Conservation (phyloP, 768 basidiomycete genomes). For the Trametes gibbosa region DNA sequence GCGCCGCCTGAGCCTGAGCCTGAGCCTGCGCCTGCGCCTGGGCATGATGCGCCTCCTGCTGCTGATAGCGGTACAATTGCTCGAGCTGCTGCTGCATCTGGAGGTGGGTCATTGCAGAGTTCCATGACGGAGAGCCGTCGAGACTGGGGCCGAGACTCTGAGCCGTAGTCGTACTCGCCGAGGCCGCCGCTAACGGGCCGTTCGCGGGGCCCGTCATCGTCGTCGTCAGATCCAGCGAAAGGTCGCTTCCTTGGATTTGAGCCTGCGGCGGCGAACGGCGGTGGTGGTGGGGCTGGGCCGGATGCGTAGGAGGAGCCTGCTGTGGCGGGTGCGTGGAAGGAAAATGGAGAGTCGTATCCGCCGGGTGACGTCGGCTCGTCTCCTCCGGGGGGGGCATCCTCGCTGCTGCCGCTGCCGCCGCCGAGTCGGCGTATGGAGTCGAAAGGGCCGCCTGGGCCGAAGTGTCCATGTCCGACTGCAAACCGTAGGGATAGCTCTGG, state of each 20-base stretch:
- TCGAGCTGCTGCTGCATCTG: constrained; percentile 42
- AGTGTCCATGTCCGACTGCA: constrained; percentile 29
- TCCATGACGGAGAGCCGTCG: constrained; percentile 83
- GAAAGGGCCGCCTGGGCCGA: constrained; percentile 33
- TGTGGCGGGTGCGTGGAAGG: constrained; percentile 67
- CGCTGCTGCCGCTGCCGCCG: constrained; percentile 26
- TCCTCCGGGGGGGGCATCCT: constrained; percentile 23
- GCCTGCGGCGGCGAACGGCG: constrained; percentile 23
- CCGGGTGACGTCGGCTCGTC: constrained; percentile 32
- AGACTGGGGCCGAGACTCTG: constrained; percentile 76
- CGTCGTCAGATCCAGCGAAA: constrained; percentile 57
- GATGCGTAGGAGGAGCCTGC: too few species aligned
- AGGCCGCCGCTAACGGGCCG: constrained; percentile 18
- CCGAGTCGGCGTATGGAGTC: constrained; percentile 27
- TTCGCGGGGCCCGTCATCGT: constrained; percentile 29
- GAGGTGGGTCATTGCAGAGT: constrained; percentile 74
- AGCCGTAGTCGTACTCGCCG: constrained; percentile 61
- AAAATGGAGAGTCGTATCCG: constrained; percentile 66
- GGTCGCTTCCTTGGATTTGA: constrained; percentile 60
- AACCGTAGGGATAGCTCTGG: constrained; percentile 40
- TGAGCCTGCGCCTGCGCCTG: constrained; percentile 30
- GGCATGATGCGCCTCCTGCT: constrained; percentile 32
- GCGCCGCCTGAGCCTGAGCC: constrained; percentile 7
- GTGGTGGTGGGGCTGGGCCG: too few species aligned
- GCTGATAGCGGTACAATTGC: constrained; percentile 44